A percentile compares a stretch with the other conserved stretches of the same genome.
Conservation (phyloP, 305 asterid genomes). For the Ilex paraguariensis region DNA sequence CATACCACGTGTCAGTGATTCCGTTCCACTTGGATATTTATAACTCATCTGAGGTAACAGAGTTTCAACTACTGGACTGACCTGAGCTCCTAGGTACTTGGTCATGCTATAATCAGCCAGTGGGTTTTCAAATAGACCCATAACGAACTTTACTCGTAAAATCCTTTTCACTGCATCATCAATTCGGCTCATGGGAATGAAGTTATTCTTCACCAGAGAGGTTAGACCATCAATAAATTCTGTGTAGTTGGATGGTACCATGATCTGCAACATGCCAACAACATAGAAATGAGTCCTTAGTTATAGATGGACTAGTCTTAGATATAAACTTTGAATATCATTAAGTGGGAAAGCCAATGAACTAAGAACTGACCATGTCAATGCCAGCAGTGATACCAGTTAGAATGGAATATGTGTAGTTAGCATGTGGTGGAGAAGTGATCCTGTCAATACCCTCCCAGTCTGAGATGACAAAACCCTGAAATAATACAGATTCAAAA, state of each 20-base stretch:
- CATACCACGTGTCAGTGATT: too few relatives aligned
- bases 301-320: not conserved
- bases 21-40: too few relatives aligned
- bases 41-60: too few relatives aligned
- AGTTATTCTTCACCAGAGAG: constrained; percentile 36
- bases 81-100: constrained; percentile 59
- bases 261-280: constrained; percentile 30
- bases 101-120: constrained; percentile 56
- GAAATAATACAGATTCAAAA: constrained; percentile 9
- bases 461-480: constrained; percentile 76
- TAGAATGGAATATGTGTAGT: constrained; percentile 62
- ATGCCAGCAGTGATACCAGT: constrained; percentile 60
- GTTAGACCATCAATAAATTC: constrained; percentile 59
- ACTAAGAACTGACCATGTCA: constrained; percentile 52
- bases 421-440: constrained; percentile 45
- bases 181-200: constrained; percentile 43
- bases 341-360: not conserved
- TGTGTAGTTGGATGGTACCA: constrained; percentile 42
- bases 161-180: constrained; percentile 55
- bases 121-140: constrained; percentile 56
- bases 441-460: constrained; percentile 57
- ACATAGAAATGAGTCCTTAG: not conserved
- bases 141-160: constrained; percentile 45
- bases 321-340: not conserved
- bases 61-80: constrained; percentile 2